Evolutionary conservation across 768 basidiomycete genomes (phyloP), one percentile per base, ranked within the genome.

Genomic region (Tephrocybe sp.): DNA sequence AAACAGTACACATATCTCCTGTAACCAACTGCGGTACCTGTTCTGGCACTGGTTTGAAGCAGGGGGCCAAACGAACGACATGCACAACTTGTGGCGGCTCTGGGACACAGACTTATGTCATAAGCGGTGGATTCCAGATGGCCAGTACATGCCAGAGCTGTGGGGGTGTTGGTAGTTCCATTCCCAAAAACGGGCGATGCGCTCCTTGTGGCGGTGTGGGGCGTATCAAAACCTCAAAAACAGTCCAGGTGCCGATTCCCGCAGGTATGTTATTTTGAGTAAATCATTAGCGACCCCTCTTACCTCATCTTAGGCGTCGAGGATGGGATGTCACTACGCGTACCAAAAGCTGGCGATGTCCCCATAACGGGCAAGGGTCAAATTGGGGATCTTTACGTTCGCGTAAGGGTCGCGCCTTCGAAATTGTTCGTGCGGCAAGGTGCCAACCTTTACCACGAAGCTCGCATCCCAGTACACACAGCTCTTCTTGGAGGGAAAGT

Each of bases 81-180:
- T 99, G 97, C 69, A 62, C 72, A 43, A 69, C 85, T 28, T 99
- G 97, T 69, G 78, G 84, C 50, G 97, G 97, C 48, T 78, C 89
- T 19, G 97, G 97, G 37, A 83, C 87, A 28, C 82, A 86, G 66
- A 91, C 93, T 15, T 98, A 90, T 67, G 85, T 92, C 45, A 81
- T 99, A 61, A 86, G 92, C 62, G 87, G 79, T 64, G 97, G 97
- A 15, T 98, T 99, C 82, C 90, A 93, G 65, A 95, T 99, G 92
- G 86, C 93, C 19, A 90, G 85, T 53, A 93, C 92, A 25, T 99
- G 97, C 70, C 74, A 76, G 46, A 64, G 79, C 22, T 99, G 97
- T 68, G 75, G 79, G 15, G 97, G 97, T 9, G 75, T 79, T 24
- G 97, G 97, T 21, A 82, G 82, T 35, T 81, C 79, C 2, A 81